Percentiles rank a stretch among this genome's conserved stretches.
Conservation (phyloP, 1,139 yeast genomes). For the Yamadazyma sp. region DNA sequence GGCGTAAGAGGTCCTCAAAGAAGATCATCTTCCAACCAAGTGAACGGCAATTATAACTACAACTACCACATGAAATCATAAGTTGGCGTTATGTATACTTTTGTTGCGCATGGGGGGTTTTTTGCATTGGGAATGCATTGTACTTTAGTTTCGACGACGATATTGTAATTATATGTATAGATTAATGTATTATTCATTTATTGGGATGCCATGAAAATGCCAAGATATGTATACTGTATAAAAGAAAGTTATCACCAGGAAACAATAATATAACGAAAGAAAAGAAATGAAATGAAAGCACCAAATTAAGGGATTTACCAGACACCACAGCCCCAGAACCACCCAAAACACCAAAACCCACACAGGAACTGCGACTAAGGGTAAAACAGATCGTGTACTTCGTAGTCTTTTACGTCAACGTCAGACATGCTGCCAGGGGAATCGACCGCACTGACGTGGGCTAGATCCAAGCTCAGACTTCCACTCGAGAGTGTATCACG, state of each 20-base stretch:
- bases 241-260: background rate
- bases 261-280: no score
- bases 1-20: conserved; percentile 83
- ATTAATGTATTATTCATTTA: conserved; percentile 10
- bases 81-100: background rate
- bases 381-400: background rate
- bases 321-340: no score
- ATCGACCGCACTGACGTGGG: background rate
- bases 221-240: no score
- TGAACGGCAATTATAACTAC: conserved; percentile 15
- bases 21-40: conserved; percentile 40
- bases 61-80: conserved; percentile 15
- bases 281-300: no score
- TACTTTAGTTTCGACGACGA: conserved; percentile 12
- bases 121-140: conserved; percentile 10
- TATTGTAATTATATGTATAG: conserved; percentile 15
- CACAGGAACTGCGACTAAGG: no score
- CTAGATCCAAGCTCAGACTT: background rate
- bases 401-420: background rate
- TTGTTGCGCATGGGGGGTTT: background rate
- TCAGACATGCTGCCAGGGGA: conserved; percentile 1
- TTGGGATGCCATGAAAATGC: background rate
- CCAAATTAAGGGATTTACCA: no score
- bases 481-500: background rate
- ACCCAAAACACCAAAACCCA: no score